phyloP scores from a whole-genome alignment of 768 basidiomycete species.

The Stropharia rugosoannulata region DNA sequence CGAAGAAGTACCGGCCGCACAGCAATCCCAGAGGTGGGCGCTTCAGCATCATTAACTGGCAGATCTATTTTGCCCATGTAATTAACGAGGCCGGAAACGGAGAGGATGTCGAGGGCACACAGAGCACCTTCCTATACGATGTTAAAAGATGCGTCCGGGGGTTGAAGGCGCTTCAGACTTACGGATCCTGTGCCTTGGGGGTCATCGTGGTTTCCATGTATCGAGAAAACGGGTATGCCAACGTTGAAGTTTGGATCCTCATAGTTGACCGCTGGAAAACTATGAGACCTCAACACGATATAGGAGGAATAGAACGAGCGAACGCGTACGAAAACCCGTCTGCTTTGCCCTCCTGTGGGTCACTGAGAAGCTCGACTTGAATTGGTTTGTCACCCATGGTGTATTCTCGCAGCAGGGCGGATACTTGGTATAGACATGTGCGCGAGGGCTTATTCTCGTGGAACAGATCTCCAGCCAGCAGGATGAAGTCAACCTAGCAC shows the following conservation, averaged over 20 bases:
- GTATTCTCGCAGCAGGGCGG: conserved; percentile 87
- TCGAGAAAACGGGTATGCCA: conserved; percentile 96
- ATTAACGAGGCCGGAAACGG: conserved; percentile 91
- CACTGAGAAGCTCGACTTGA: conserved; percentile 88
- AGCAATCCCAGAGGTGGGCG: conserved; percentile 72
- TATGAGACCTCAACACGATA: conserved; percentile 27
- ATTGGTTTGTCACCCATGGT: conserved; percentile 87
- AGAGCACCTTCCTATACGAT: conserved; percentile 84
- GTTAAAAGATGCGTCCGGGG: background rate
- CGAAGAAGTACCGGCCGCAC: conserved; percentile 88
- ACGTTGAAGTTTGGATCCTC: conserved; percentile 96
- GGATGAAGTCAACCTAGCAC: conserved; percentile 87
- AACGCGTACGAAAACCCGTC: conserved; percentile 74
- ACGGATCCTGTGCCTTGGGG: conserved; percentile 95
- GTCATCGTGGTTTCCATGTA: conserved; percentile 99
- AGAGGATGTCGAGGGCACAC: conserved; percentile 92
- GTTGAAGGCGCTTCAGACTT: conserved; percentile 25
- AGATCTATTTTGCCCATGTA: conserved; percentile 98
- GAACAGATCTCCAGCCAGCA: conserved; percentile 95
- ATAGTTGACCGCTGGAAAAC: conserved; percentile 96
- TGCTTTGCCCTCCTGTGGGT: conserved; percentile 89
- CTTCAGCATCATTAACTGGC: conserved; percentile 63
- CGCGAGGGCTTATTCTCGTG: conserved; percentile 96
- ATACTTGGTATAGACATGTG: conserved; percentile 85
- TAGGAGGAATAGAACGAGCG: background rate